These are phyloP conservation scores for Ceratobasidium sp. DNA, from an alignment of 1,284 basidiomycete species.

Conservation along the genomic window DNA sequence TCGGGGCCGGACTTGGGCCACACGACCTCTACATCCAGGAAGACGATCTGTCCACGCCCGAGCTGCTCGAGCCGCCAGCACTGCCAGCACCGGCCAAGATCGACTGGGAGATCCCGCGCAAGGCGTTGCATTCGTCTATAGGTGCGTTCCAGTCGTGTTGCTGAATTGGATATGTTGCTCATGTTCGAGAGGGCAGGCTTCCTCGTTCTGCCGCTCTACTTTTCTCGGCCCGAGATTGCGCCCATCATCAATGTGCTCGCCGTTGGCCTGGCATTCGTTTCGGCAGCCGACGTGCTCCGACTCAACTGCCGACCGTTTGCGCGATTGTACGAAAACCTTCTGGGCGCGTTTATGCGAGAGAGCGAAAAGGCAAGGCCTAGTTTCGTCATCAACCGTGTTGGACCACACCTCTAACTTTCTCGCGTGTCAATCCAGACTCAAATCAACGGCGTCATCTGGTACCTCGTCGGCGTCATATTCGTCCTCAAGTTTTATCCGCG, in stretches of 20 bases:
- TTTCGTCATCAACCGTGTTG: slow-evolving; percentile 1
- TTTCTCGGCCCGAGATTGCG: slow-evolving; percentile 66
- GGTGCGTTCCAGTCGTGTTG: slow-evolving; percentile 66
- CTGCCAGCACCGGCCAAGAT: slow-evolving; percentile 53
- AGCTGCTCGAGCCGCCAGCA: slow-evolving; percentile 30
- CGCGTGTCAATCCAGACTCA: slow-evolving; percentile 63
- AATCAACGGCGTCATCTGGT: slow-evolving; percentile 95
- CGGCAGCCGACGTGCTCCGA: slow-evolving; percentile 83
- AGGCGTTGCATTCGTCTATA: slow-evolving; percentile 91
- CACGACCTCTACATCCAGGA: slow-evolving; percentile 22
- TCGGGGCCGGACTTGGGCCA: not conserved
- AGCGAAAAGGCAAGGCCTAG: slow-evolving; percentile 78
- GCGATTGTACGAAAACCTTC: slow-evolving; percentile 77
- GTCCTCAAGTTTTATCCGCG: slow-evolving; percentile 85
- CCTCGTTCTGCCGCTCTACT: slow-evolving; percentile 83
- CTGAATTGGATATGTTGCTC: slow-evolving; percentile 25
- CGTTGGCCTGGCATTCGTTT: slow-evolving; percentile 77
- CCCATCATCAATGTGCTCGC: slow-evolving; percentile 77
- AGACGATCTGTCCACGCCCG: slow-evolving; percentile 34
- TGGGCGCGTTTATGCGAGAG: slow-evolving; percentile 95
- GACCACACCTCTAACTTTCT: not conserved
- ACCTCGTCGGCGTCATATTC: slow-evolving; percentile 90
- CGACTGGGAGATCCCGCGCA: slow-evolving; percentile 92
- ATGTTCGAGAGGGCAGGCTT: slow-evolving; percentile 71
- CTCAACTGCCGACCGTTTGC: slow-evolving; percentile 80